A percentile compares a stretch with the other conserved stretches of the same genome.
Conservation (phyloP, 1,139 yeast genomes). For the Komagataea norvegica region DNA sequence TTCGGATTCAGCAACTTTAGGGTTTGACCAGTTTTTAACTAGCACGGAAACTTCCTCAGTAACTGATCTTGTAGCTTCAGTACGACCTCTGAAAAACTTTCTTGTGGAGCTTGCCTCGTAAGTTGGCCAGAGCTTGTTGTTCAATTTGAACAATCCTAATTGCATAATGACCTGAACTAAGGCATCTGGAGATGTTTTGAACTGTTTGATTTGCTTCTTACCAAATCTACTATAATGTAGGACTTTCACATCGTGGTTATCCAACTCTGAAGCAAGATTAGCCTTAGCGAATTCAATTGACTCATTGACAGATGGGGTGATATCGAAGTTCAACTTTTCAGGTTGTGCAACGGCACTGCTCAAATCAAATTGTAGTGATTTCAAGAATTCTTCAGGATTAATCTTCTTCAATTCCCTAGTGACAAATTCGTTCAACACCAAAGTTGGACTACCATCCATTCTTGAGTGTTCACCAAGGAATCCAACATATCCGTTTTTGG, state of each 20-base stretch:
- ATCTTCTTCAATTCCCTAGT: conserved; percentile 50
- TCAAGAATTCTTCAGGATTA: conserved; percentile 34
- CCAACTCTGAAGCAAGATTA: conserved; percentile 48
- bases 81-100: conserved; percentile 83
- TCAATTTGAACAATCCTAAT: conserved; percentile 71
- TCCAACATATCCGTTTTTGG: conserved; percentile 84
- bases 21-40: conserved; percentile 71
- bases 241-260: conserved; percentile 54
- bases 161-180: conserved; percentile 73
- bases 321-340: conserved; percentile 38
- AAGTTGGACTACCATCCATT: conserved; percentile 98
- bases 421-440: conserved; percentile 77
- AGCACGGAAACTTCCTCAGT: conserved; percentile 70
- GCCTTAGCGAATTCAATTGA: conserved; percentile 54
- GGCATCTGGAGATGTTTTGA: conserved; percentile 74
- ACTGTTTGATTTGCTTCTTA: conserved; percentile 61
- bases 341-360: conserved; percentile 31
- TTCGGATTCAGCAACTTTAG: conserved; percentile 47
- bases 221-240: conserved; percentile 74
- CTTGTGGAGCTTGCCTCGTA: conserved; percentile 96
- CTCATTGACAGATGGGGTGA: conserved; percentile 46
- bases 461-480: conserved; percentile 94
- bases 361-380: conserved; percentile 23
- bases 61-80: conserved; percentile 92
- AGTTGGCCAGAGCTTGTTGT: conserved; percentile 83